These are phyloP conservation scores for Penicillium brasilianum DNA, from an alignment of 2,329 filamentous ascomycete genomes.

Conservation along the genomic window DNA sequence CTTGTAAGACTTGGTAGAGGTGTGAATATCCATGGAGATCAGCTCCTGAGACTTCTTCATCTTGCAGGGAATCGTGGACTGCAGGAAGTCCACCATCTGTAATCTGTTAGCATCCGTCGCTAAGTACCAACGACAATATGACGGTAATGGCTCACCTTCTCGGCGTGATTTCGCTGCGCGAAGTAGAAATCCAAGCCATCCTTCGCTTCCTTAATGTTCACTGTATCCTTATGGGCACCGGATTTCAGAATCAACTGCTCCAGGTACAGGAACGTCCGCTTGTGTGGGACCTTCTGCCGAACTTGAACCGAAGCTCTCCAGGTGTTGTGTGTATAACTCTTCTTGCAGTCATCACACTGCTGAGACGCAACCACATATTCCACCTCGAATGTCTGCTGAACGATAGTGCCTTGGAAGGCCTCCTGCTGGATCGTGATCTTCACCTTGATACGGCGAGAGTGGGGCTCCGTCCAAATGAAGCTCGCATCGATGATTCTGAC, in stretches of 20 bases:
- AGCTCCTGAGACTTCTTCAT: conserved; percentile 88
- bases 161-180: conserved; percentile 83
- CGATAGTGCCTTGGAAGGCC: conserved; percentile 67
- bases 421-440: conserved; percentile 91
- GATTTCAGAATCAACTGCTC: conserved; percentile 98
- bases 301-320: conserved; percentile 95
- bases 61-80: conserved; percentile 71
- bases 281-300: conserved; percentile 94
- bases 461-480: conserved; percentile 98
- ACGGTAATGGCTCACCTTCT: conserved; percentile 55
- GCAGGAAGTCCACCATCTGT: conserved; percentile 81
- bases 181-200: conserved; percentile 98
- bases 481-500: conserved; percentile 93
- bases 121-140: neutral
- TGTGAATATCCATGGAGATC: conserved; percentile 92
- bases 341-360: conserved; percentile 92
- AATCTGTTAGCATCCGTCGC: neutral
- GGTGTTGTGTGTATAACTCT: conserved; percentile 95
- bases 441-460: conserved; percentile 88
- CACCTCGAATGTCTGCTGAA: conserved; percentile 96
- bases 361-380: conserved; percentile 88
- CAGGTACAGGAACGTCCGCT: conserved; percentile 80
- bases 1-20: conserved; percentile 83
- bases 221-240: conserved; percentile 85
- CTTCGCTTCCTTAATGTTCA: conserved; percentile 97